These are phyloP conservation scores for Lepidium africanum DNA, from an alignment of 345 rosid genomes.

Conservation along the genomic window DNA sequence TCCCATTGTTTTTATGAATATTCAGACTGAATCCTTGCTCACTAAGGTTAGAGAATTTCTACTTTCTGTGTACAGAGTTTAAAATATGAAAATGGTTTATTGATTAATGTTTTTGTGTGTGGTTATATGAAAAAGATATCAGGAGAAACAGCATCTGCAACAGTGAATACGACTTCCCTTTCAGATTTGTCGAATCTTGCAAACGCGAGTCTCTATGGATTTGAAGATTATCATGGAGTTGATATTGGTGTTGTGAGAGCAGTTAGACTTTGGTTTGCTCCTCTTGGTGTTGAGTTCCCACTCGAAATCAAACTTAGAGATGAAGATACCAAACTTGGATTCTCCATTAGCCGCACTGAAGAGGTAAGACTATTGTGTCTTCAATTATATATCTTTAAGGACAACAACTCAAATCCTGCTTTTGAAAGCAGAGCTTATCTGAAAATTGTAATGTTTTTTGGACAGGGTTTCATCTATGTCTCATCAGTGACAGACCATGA, in stretches of 20 bases:
- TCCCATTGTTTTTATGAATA: slow-evolving; percentile 76
- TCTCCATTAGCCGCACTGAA: slow-evolving; percentile 96
- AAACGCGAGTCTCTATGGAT: slow-evolving; percentile 76
- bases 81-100: neutral
- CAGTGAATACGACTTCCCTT: slow-evolving; percentile 73
- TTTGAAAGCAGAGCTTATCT: too few species aligned
- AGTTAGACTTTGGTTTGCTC: slow-evolving; percentile 86
- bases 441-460: neutral
- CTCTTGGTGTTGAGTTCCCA: slow-evolving; percentile 58
- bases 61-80: neutral
- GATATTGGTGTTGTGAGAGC: slow-evolving; percentile 97
- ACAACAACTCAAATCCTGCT: neutral
- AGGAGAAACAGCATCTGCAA: slow-evolving; percentile 88
- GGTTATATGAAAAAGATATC: slow-evolving; percentile 46
- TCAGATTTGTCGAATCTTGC: slow-evolving; percentile 77
- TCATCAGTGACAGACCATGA: slow-evolving; percentile 66
- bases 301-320: slow-evolving; percentile 69
- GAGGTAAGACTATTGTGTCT: slow-evolving; percentile 39
- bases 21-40: slow-evolving; percentile 88
- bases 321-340: slow-evolving; percentile 78
- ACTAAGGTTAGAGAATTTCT: slow-evolving; percentile 55
- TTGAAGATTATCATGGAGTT: slow-evolving; percentile 96
- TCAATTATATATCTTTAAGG: neutral
- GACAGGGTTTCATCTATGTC: slow-evolving; percentile 85
- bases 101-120: neutral